Evolutionary conservation across 768 basidiomycete species (phyloP).

Genomic region (Lactarius tabidus): DNA sequence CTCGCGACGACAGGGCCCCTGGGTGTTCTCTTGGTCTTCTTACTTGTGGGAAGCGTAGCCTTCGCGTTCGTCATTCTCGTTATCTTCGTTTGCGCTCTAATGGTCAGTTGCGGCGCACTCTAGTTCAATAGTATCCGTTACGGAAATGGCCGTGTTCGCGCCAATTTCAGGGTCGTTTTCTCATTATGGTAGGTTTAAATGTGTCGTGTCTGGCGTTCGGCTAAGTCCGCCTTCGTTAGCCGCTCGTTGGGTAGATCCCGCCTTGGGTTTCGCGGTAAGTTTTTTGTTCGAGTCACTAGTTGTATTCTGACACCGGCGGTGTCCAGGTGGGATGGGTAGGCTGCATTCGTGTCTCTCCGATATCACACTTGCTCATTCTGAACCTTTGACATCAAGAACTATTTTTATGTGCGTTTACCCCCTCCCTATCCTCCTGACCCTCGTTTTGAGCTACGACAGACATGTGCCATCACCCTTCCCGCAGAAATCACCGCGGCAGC

Average conservation of each 20-base stretch:
- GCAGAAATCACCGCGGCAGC: slow-evolving; percentile 25
- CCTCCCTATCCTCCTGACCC: background rate
- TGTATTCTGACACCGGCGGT: background rate
- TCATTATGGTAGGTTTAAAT: slow-evolving; percentile 27
- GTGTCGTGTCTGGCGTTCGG: background rate
- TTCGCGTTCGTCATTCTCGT: slow-evolving; percentile 28
- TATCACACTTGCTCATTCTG: background rate
- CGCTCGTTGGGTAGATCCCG: slow-evolving; percentile 35
- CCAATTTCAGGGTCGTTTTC: slow-evolving; percentile 33
- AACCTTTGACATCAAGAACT: slow-evolving; percentile 15
- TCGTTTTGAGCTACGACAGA: slow-evolving; percentile 9
- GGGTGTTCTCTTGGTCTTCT: slow-evolving; percentile 32
- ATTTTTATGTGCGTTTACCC: slow-evolving; percentile 20
- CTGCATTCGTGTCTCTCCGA: background rate
- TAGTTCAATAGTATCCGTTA: slow-evolving; percentile 32
- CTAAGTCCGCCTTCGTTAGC: slow-evolving; percentile 22
- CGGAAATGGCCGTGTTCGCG: slow-evolving; percentile 32
- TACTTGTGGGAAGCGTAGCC: slow-evolving; percentile 31
- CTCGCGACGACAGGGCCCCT: slow-evolving; percentile 31
- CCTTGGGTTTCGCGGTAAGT: slow-evolving; percentile 33
- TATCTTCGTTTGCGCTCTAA: background rate
- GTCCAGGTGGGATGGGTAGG: slow-evolving; percentile 26
- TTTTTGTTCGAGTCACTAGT: background rate
- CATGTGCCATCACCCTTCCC: slow-evolving; percentile 22
- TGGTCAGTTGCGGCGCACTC: background rate